Base-by-base conservation (phyloP, 805 yeast genomes). In the Candida parachauliodes region DNA sequence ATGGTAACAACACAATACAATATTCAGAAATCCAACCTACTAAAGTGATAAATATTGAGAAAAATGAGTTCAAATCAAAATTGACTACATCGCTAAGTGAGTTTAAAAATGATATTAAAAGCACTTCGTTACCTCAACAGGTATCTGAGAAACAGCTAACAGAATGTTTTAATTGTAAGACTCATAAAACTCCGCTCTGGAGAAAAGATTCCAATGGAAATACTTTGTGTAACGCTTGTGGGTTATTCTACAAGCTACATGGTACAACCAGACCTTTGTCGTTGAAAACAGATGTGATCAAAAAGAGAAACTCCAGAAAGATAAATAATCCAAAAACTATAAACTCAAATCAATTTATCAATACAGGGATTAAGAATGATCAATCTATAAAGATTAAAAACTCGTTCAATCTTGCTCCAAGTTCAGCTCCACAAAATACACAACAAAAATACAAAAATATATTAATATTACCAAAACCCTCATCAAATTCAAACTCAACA, bases 201-300 rank as follows among this genome's bases (percentile, higher is more conserved):
- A 59, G 84, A 32, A 69, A 76, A 51, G 81, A 77, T 50, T 70
- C 78, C 4, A 65, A 57, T 16, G 84, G 84, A 1, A 74, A 76
- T 43, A 76, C 83, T 2, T 60, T 78, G 3, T 78, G 84, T 52
- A 78, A 78, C 49, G 84, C 84, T 0, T 78, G 83, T 60, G 83
- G 83, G 0, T 59, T 78, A 20, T 78, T 77, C 49, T 67, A 70
- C 36, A 77, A 77, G 47, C 54, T 78, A 14, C 84, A 78, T 48
- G 84, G 84, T 14, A 74, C 82, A 2, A 74, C 76, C 52, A 57
- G 84, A 36, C 84, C 84, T 2, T 57, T 78, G 16, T 70, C 80
- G n/a, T 59, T 76, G 42, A 76, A 76, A 43, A 76, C 77, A 0
- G 81, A 76, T 46, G 72, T 74, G 9, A 78, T 78, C 36, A 76